Evolutionary conservation across 2,329 filamentous ascomycete species (phyloP), one percentile per base, ranked within the genome.

Genomic region (Hypomyces rosellus): DNA sequence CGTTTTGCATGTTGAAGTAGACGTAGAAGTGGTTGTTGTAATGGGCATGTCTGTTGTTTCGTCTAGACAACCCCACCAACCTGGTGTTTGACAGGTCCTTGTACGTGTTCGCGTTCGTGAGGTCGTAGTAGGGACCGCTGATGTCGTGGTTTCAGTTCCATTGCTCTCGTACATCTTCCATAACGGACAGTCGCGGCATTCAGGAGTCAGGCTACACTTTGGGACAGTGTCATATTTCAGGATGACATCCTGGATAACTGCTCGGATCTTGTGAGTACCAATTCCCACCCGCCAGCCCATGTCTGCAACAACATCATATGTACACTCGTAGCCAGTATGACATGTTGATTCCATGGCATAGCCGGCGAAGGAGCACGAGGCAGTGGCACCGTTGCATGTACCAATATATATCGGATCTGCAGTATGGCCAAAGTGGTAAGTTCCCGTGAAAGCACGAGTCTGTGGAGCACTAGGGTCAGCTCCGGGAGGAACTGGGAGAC

Each of bases 131-230:
- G 75, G 74, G 3, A 72, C 74, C 2, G 81, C 75, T 0, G 82
- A 82, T 0, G 85, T 87, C 0, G 84, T 89, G 1, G 76, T 78
- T 55, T 91, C 86, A 2, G 88, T 93, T 30, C 87, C 87, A 64
- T 96, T 96, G 65, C 90, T 95, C 67, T 91, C 86, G 63, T 89
- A 95, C 75, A 90, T 95, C 62, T 96, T 95, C 93, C 93, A 97
- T 50, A 86, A 84, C 51, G 82, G 88, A 62, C 92, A 97, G 65
- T 99, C 93, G 38, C 87, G 82, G 65, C 93, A 97, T 47, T 89
- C 85, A 18, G 82, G 77, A 6, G 92, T 91, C 30, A 78, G 75
- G 48, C 78, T 79, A 68, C 93, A 97, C 57, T 80, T 72, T 0
- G 93, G 87, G 0, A 95, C 88, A 3, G 76, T 72, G 55, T 95